Base-by-base conservation (phyloP, 768 basidiomycete species). In the Xerocomus spinulosus region DNA sequence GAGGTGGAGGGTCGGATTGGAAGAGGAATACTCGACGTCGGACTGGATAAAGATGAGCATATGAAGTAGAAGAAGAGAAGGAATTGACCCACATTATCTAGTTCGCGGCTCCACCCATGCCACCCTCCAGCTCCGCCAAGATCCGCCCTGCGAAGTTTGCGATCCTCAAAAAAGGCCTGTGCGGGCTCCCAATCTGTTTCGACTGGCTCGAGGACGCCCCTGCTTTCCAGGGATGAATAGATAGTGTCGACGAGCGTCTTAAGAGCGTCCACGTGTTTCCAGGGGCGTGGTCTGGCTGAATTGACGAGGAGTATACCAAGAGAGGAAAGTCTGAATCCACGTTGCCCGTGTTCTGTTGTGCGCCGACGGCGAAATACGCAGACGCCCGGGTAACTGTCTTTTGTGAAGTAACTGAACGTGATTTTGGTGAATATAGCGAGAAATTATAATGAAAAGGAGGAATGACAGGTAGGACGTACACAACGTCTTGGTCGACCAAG, bases 261-360 rank as follows among this genome's bases (percentile, higher is more conserved):
- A 26, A 92, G 73, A 3, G 78, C 76, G 2, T 74, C 64, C 2
- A 84, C 75, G 59, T 92, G 89, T 42, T 72, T 65, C 85, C 88
- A 91, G 10, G 90, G 85, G n/a, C 85, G 74, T 13, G 87, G 77
- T 44, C 84, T 73, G 3, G 68, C 58, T 7, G 84, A 83, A 47
- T 75, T 78, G 4, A 80, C 83, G 18, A 90, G 74, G 1, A 91
- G 71, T 25, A 91, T 75, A 25, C 88, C 88, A 0, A 92, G 70
- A 4, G 89, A 87, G 8, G 85, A 84, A 23, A 92, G 80, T 18
- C 84, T 81, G 61, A 85, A 87, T 10, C 89, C 89, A 38, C 89
- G 80, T 51, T 88, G 87, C 2, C 86, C 87, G 21, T 77, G 68
- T 55, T 87, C 86, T 8, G 77, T 63, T 0, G 88, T 87, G 53